phyloP scores from a whole-genome alignment of 2,329 filamentous ascomycete genomes.

The Fusarium praegraminearum region DNA sequence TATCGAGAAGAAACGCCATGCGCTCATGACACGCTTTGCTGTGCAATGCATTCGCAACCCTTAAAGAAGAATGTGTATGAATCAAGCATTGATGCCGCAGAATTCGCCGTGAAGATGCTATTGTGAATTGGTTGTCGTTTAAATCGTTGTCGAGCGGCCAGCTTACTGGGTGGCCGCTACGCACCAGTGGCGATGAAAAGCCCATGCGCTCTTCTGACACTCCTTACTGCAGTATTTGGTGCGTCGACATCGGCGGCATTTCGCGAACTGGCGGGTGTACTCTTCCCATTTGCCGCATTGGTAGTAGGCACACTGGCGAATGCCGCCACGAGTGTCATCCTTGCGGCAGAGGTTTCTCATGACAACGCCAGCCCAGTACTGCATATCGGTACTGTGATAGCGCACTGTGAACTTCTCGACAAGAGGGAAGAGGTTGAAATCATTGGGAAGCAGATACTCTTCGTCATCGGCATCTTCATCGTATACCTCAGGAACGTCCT shows the following conservation, averaged over 20 bases:
- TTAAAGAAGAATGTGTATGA: constrained; percentile 49
- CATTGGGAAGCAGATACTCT: constrained; percentile 91
- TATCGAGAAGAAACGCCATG: constrained; percentile 60
- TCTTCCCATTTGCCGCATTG: constrained; percentile 99
- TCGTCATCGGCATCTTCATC: constrained; percentile 75
- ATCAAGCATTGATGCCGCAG: constrained; percentile 48
- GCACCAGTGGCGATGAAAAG: constrained; percentile 98
- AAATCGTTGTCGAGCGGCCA: constrained; percentile 28
- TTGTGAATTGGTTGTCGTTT: constrained; percentile 36
- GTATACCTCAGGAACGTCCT: constrained; percentile 55
- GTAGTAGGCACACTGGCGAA: constrained; percentile 97
- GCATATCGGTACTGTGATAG: constrained; percentile 96
- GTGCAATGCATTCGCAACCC: constrained; percentile 56
- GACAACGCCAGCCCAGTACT: constrained; percentile 99
- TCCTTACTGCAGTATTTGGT: constrained; percentile 99
- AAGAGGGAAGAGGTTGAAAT: constrained; percentile 98
- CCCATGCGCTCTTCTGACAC: constrained; percentile 99
- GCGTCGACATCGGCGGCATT: constrained; percentile 93
- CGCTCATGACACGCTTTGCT: constrained; percentile 57
- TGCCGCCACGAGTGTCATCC: constrained; percentile 93
- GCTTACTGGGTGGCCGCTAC: constrained; percentile 73
- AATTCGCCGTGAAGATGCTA: constrained; percentile 47
- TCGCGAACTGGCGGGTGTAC: constrained; percentile 95
- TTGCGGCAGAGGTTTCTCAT: constrained; percentile 99
- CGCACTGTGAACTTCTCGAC: constrained; percentile 98